Conservation (phyloP, 768 basidiomycete genomes). For the Leccinum pellstonianum region DNA sequence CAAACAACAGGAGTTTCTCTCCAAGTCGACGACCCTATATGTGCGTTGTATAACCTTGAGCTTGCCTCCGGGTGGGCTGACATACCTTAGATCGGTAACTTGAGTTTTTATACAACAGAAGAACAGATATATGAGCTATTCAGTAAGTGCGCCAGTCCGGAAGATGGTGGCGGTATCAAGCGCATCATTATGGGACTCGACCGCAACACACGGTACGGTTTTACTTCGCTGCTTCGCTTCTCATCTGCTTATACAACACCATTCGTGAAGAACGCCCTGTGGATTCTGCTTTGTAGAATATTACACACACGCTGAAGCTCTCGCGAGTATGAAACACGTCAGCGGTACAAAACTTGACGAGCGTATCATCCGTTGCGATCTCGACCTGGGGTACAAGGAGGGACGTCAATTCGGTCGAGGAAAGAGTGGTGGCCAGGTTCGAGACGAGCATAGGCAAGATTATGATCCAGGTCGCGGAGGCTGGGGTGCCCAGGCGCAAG, state of each 20-base stretch:
- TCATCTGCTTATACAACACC: constrained; percentile 7
- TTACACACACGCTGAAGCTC: constrained; percentile 91
- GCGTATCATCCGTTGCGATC: constrained; percentile 95
- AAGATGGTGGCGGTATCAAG: constrained; percentile 88
- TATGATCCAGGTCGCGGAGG: constrained; percentile 96
- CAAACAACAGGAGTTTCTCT: constrained; percentile 76
- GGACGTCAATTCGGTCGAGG: constrained; percentile 97
- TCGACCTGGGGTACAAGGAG: constrained; percentile 95
- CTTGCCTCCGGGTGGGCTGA: constrained; percentile 20
- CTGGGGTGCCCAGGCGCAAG: constrained; percentile 87
- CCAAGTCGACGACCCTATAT: constrained; percentile 87
- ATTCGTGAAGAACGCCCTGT: constrained; percentile 70
- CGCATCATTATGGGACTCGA: constrained; percentile 95
- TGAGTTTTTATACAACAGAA: constrained; percentile 94
- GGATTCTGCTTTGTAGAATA: constrained; percentile 97
- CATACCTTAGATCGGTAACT: constrained; percentile 70
- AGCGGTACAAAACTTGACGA: constrained; percentile 99
- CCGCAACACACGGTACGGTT: constrained; percentile 72
- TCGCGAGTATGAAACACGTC: constrained; percentile 90
- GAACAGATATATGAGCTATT: constrained; percentile 95
- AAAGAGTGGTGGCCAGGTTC: constrained; percentile 93
- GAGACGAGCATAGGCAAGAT: constrained; percentile 96
- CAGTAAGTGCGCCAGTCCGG: constrained; percentile 83
- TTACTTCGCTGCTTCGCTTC: neutral
- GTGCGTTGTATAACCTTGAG: constrained; percentile 46